Conservation (phyloP, 2,329 filamentous ascomycete genomes). For the Xylariaceae sp. region DNA sequence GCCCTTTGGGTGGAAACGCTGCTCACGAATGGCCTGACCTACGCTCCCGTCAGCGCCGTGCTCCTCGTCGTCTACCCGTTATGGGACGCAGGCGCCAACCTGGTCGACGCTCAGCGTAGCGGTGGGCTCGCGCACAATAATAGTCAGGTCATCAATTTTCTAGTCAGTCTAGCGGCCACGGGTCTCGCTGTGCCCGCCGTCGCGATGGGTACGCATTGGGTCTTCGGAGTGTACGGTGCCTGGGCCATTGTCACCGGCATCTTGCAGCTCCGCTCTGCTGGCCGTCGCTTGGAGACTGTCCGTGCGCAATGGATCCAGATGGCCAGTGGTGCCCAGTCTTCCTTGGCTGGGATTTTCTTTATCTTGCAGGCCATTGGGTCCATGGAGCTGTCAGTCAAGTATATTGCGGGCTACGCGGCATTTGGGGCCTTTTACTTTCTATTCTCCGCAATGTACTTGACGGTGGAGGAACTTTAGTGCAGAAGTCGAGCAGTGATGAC, state of each 20-base stretch:
- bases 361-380: conserved; percentile 17
- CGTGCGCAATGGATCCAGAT: conserved; percentile 18
- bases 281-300: conserved; percentile 15
- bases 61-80: conserved; percentile 20
- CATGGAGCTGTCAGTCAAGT: conserved; percentile 14
- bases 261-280: conserved; percentile 16
- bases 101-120: conserved; percentile 18
- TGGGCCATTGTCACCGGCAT: conserved; percentile 19
- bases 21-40: conserved; percentile 14
- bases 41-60: conserved; percentile 11
- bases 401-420: conserved; percentile 17
- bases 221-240: conserved; percentile 18
- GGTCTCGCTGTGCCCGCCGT: conserved; percentile 11
- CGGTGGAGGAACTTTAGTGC: conserved; percentile 15
- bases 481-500: conserved; percentile 11
- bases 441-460: conserved; percentile 17
- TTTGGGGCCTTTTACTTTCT: conserved; percentile 20
- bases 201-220: conserved; percentile 18
- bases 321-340: conserved; percentile 17
- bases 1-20: conserved; percentile 14
- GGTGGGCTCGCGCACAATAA: conserved; percentile 16
- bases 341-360: conserved; percentile 17
- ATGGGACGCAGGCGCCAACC: conserved; percentile 17
- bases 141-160: conserved; percentile 15
- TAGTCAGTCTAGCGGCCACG: conserved; percentile 15